Conservation (phyloP, 345 rosid species). For the Odontarrhena argentea region DNA sequence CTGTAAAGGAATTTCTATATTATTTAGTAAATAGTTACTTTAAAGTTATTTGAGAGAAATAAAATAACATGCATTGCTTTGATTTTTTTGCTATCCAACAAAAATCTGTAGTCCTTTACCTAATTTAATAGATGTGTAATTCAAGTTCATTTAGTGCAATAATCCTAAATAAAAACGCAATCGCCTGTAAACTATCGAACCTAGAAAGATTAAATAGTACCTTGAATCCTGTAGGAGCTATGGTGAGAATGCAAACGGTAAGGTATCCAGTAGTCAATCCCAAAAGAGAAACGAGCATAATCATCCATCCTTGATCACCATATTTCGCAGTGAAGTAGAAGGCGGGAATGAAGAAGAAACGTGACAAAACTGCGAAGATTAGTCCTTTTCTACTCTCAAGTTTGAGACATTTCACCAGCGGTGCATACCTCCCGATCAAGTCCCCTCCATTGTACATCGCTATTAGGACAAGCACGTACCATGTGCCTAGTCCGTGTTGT, state of each 20-base stretch:
- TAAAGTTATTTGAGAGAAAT: no score
- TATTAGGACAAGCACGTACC: constrained; percentile 65
- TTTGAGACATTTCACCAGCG: constrained; percentile 51
- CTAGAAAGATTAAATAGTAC: no score
- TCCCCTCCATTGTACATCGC: constrained; percentile 63
- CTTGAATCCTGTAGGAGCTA: constrained; percentile 55
- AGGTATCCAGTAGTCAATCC: constrained; percentile 70
- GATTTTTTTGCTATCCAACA: no score
- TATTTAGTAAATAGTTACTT: no score
- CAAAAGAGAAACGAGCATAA: constrained; percentile 54
- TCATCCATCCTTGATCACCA: constrained; percentile 85
- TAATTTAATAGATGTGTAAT: no score
- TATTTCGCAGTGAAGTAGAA: constrained; percentile 78
- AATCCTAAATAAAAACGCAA: no score
- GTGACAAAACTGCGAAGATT: constrained; percentile 50
- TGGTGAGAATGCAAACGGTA: constrained; percentile 67
- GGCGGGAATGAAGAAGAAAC: constrained; percentile 62
- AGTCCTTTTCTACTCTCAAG: constrained; percentile 66
- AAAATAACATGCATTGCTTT: no score
- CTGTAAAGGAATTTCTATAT: no score
- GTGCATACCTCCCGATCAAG: constrained; percentile 57
- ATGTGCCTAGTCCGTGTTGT: constrained; percentile 50
- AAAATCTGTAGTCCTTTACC: no score
- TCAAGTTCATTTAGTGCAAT: no score
- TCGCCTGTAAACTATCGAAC: no score